Base-by-base conservation (phyloP, 1,139 yeast species). In the Eremothecium sinecaudum region DNA sequence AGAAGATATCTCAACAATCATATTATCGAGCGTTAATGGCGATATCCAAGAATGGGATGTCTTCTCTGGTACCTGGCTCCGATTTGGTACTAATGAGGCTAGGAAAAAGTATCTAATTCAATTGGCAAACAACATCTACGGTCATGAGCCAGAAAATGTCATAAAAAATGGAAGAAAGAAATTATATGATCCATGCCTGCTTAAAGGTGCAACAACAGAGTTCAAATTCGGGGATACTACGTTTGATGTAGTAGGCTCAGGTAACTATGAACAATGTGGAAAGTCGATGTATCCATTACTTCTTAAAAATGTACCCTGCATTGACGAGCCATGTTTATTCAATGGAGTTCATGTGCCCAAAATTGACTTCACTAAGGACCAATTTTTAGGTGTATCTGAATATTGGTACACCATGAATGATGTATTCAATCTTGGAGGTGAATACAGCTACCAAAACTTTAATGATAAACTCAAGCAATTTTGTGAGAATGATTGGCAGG, bases 381-480 rank as follows among this genome's bases (percentile, higher is more conserved):
- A 71, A 46, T 80, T 81, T 56, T 73, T 81, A 24, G 93, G 93
- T 0, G 73, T 79, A 14, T 78, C 87, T 1, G 93, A 81, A 49
- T 81, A 79, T 57, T 80, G 90, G 90, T 81, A 81, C 50, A 79
- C 90, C 2, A 86, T 90, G 4, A 79, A 80, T 50, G 92, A 81
- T 48, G 73, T 81, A 4, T 80, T 80, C 50, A 73, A 77, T 36
- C 68, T 81, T 58, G 86, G 86, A 7, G 90, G 90, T 5, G 80
- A 74, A 38, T 80, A 80, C 50, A 77, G 76, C 46, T 79, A 70
- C 49, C 65, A 69, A 36, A 60, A 64, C 24, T 79, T 78, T 50
- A 78, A 73, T 51, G 66, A 66, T 28, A 69, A 71, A 36, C 80
- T 79, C 3, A 68, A 70, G 42, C 64, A 66, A 21, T 80, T 70